These are phyloP conservation scores for Skeletonema potamos DNA, from an alignment of 108 stramenopile genomes.

Conservation along the genomic window DNA sequence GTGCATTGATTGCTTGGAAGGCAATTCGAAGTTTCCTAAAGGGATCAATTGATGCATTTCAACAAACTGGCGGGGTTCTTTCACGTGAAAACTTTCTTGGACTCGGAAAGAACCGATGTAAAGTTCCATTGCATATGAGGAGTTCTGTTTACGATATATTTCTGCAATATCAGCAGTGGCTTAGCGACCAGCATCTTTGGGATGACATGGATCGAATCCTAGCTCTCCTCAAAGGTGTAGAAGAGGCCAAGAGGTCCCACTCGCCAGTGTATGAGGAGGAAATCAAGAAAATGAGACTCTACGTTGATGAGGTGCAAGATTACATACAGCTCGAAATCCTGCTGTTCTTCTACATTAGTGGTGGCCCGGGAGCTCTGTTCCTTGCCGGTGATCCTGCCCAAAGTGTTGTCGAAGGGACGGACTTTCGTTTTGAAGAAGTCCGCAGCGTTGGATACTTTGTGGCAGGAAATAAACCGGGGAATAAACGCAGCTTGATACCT, in stretches of 20 bases:
- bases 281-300: constrained; percentile 7
- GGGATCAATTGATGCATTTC: constrained; percentile 61
- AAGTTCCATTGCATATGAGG: constrained; percentile 32
- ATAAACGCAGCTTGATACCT: constrained; percentile 32
- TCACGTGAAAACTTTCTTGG: constrained; percentile 45
- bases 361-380: constrained; percentile 47
- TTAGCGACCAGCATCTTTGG: constrained; percentile 39
- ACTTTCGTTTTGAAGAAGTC: constrained; percentile 65
- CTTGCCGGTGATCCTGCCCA: constrained; percentile 57
- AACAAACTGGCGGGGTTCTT: constrained; percentile 14
- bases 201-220: constrained; percentile 57
- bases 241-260: background rate
- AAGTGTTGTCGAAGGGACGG: constrained; percentile 57
- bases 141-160: constrained; percentile 40
- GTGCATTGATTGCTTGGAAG: constrained; percentile 56
- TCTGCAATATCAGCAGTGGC: constrained; percentile 35
- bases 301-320: constrained; percentile 52
- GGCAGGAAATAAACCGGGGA: constrained; percentile 9
- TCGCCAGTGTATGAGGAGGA: background rate
- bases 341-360: constrained; percentile 48
- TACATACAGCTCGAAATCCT: constrained; percentile 56
- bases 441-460: constrained; percentile 45
- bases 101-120: constrained; percentile 50
- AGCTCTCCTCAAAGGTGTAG: constrained; percentile 3
- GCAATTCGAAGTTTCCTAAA: constrained; percentile 63